A percentile compares a stretch with the other conserved stretches of the same genome.
Conservation (phyloP, 345 rosid genomes). For the Murraya paniculata region DNA sequence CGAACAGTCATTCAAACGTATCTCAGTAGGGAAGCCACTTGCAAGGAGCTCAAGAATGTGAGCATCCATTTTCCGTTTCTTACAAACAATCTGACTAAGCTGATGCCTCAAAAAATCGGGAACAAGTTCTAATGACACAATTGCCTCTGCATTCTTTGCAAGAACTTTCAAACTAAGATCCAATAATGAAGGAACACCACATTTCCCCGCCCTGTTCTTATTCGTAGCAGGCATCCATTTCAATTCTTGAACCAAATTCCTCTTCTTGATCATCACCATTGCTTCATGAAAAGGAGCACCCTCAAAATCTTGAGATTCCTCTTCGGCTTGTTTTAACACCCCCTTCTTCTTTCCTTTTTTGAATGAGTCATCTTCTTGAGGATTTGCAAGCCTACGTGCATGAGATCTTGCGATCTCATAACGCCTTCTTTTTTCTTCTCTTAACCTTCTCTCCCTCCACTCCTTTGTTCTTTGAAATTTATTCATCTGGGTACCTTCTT, state of each 20-base stretch:
- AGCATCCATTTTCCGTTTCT: conserved; percentile 23
- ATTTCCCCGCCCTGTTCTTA: neutral
- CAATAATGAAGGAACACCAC: conserved; percentile 25
- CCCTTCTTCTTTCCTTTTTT: neutral
- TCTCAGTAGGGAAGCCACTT: conserved; percentile 36
- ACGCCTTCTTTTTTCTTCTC: neutral
- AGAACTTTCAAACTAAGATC: conserved; percentile 37
- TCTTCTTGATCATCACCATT: conserved; percentile 27
- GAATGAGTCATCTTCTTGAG: neutral
- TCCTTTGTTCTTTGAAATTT: neutral
- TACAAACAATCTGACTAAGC: conserved; percentile 27
- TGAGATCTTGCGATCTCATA: conserved; percentile 1
- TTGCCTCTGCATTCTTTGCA: conserved; percentile 31
- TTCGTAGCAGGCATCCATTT: conserved; percentile 23
- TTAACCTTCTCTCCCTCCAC: neutral
- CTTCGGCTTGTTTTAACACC: neutral
- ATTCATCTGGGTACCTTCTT: neutral
- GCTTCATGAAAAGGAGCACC: conserved; percentile 29
- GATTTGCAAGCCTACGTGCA: conserved; percentile 19
- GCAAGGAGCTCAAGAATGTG: conserved; percentile 39
- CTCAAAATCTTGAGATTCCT: conserved; percentile 5
- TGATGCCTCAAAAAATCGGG: conserved; percentile 41
- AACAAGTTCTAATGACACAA: conserved; percentile 35
- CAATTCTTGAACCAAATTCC: conserved; percentile 8
- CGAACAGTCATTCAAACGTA: conserved; percentile 28